phyloP scores from a whole-genome alignment of 306 rosid genomes.

The Cercis canadensis region DNA sequence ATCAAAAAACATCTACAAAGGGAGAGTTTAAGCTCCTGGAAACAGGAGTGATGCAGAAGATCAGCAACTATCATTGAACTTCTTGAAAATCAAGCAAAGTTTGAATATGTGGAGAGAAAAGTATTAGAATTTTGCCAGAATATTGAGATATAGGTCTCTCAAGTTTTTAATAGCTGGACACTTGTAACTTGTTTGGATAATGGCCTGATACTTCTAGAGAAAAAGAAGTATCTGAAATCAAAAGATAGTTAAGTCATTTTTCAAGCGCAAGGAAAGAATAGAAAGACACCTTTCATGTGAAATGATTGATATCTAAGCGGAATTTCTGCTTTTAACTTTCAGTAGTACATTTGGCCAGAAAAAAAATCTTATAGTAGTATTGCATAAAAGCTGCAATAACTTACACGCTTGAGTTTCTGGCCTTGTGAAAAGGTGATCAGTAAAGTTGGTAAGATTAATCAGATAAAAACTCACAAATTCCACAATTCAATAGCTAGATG shows the following conservation, averaged over 20 bases:
- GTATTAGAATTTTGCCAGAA: background rate
- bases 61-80: background rate
- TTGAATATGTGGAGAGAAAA: background rate
- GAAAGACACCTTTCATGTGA: background rate
- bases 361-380: background rate
- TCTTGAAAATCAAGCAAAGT: background rate
- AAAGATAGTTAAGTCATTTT: constrained; percentile 12
- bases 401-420: constrained; percentile 8
- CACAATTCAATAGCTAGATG: no score
- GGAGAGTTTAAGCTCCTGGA: background rate
- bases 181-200: background rate
- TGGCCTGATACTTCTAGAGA: constrained; percentile 16
- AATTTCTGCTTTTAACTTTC: background rate
- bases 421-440: background rate
- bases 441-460: no score
- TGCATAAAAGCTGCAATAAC: constrained; percentile 17
- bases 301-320: constrained; percentile 16
- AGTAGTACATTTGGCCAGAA: no score
- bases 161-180: constrained; percentile 23
- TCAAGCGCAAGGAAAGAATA: background rate
- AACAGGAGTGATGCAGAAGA: background rate
- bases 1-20: background rate
- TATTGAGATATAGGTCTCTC: background rate
- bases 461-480: no score
- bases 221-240: constrained; percentile 16